phyloP scores from a whole-genome alignment of 176 grass and related monocot genomes.

The Eremochloa ophiuroides region DNA sequence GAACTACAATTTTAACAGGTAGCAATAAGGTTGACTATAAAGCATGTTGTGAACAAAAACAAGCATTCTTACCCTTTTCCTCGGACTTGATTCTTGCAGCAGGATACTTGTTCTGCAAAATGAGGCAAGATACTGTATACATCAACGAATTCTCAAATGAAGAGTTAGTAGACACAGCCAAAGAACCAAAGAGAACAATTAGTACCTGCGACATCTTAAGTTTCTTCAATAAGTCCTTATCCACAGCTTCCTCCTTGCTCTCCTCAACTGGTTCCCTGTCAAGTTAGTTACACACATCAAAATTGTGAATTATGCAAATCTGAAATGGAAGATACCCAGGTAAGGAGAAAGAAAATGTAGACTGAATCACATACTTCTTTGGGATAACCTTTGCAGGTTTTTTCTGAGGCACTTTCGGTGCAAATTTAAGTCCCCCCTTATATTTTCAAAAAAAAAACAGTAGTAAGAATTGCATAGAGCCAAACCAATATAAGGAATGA shows the following conservation, averaged over 20 bases:
- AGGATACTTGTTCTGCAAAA: constrained; percentile 33
- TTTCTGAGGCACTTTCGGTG: constrained; percentile 41
- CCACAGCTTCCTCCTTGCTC: constrained; percentile 42
- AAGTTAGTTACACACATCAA: neutral
- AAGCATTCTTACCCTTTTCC: constrained; percentile 42
- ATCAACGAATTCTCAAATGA: constrained; percentile 13
- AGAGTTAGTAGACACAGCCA: neutral
- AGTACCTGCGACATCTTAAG: constrained; percentile 44
- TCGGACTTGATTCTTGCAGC: constrained; percentile 38
- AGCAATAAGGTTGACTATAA: neutral
- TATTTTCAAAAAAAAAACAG: neutral
- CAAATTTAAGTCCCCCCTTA: constrained; percentile 40
- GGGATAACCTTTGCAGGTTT: constrained; percentile 34
- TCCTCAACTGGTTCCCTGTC: constrained; percentile 47
- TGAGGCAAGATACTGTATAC: neutral
- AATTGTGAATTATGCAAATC: neutral
- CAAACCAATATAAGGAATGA: neutral
- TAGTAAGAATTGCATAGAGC: neutral
- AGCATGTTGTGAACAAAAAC: neutral
- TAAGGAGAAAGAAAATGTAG: neutral
- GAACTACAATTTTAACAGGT: neutral
- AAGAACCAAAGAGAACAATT: neutral
- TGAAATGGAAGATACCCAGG: neutral
- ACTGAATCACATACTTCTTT: constrained; percentile 21
- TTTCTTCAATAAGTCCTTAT: constrained; percentile 49